Evolutionary conservation across 352 stramenopile genomes (phyloP), one percentile per base, ranked within the genome.

Genomic region (Pythium vanterpoolii): DNA sequence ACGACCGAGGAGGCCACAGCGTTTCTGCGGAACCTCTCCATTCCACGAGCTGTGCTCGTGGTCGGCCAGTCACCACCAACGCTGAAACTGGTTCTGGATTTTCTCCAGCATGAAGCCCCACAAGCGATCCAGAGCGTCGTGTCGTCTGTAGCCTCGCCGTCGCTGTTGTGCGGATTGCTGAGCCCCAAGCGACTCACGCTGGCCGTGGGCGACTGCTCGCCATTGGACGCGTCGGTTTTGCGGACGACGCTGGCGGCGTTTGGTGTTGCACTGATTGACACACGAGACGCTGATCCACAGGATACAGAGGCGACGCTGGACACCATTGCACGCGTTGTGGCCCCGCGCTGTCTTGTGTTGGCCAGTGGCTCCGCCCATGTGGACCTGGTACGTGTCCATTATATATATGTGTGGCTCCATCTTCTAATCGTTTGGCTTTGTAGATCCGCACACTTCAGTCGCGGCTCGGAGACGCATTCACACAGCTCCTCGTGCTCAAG

Each of bases 401-500:
- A 23, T 28, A 5, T 23, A 23, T 13, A n/a, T 16, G 11, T 19
- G 34, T 40, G 34, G 14, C n/a, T 44, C 9, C 48, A 9, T 31
- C 43, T 45, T 11, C 31, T 36, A 11, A 36, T 36, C 31, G 5
- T 49, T 31, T 56, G 4, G 23, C 27, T 39, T 31, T 39, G 42
- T 10, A 73, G 70, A 79, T 78, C 42, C 63, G 69, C 13, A 51
- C 56, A 6, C 39, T 87, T 1, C 64, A 79, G 50, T 42, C 52
- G 14, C 33, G 24, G 0, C 56, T 81, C 27, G 78, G 78, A 1
- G 51, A 52, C 21, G 71, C 66, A 2, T 47, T 83, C 19, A 26
- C 68, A 21, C 60, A 66, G 27, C 50, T 88, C 34, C 24, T 85
- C 26, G 62, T 88, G 21, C 59, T 86, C 19, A 81, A 82, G 56